Percentiles rank a stretch among this genome's conserved stretches.
phyloP scores from a whole-genome alignment of 2,329 filamentous ascomycete species.

The Exutisphaerella laricina region DNA sequence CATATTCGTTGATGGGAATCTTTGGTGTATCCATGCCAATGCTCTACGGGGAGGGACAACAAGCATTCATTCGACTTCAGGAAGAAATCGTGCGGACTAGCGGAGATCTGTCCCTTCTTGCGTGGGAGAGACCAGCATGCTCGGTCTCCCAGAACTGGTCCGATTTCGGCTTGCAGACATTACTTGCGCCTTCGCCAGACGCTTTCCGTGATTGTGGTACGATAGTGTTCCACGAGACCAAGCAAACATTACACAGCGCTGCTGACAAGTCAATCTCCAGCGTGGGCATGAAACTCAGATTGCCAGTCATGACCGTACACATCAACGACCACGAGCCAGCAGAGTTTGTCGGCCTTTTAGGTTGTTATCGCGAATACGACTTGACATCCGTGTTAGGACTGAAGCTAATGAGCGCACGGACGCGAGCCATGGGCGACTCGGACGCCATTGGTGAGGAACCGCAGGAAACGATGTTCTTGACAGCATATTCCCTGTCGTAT shows the following conservation, averaged over 20 bases:
- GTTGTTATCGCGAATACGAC: background rate
- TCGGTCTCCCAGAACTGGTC: background rate
- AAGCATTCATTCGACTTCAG: conserved; percentile 15
- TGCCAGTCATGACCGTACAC: background rate
- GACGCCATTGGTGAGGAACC: background rate
- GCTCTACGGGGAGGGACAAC: conserved; percentile 31
- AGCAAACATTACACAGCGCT: background rate
- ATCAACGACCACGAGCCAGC: conserved; percentile 1
- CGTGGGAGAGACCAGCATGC: conserved; percentile 4
- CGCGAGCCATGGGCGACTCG: background rate
- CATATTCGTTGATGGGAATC: conserved; percentile 29
- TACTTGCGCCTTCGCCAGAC: conserved; percentile 2
- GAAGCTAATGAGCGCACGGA: background rate
- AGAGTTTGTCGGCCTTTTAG: background rate
- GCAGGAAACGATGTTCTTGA: background rate
- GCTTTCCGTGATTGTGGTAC: conserved; percentile 1
- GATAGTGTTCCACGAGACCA: conserved; percentile 2
- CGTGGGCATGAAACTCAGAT: background rate
- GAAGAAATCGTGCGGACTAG: conserved; percentile 14
- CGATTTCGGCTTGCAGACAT: background rate
- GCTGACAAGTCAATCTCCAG: background rate
- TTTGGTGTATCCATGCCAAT: conserved; percentile 30
- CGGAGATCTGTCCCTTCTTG: conserved; percentile 14
- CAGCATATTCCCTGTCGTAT: background rate
- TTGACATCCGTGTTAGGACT: background rate